Base-by-base conservation (phyloP, 1,284 basidiomycete species). In the Marasmius sp. region DNA sequence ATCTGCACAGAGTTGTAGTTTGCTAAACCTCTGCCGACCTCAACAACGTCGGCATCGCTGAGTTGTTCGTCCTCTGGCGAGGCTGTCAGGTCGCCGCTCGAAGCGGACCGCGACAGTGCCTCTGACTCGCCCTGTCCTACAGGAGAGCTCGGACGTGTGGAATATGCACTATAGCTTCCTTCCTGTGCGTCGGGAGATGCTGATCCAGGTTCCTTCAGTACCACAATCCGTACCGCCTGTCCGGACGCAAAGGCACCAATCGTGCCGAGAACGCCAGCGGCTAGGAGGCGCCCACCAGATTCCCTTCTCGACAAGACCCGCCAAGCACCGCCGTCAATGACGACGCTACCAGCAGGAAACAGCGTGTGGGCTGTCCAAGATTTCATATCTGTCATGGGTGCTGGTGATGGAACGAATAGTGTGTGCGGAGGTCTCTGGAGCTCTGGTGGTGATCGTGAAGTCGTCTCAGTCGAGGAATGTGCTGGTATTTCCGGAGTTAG, bases 1-100 rank as follows among this genome's bases (percentile, higher is more conserved):
- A 98, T 95, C 75, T 98, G 96, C 49, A 88, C 89, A 49, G 92
- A 97, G 71, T 97, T 98, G 73, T 98, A 99, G 76, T 97, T 98
- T 10, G 94, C 94, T 50, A 98, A 79, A 0, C 97, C 97, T 49
- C 96, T 85, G 0, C 96, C 97, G 34, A 99, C 93, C 73, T 98
- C 96, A 49, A 93, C 79, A 34, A 94, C 80, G 67, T 97, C 92
- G 79, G 80, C 84, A 45, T 88, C 87, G 3, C 67, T 76, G 49
- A 67, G 64, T 53, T 75, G 72, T 38, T 65, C 68, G 34, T 68
- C 65, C 47, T 72, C 72, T 10, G 6, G 66, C 51, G 72, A 71
- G 38, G 79, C 78, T 2, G 61, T 66, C 52, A 79, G 62, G 43
- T 75, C 74, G n/a, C 71, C 70, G 20, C 71, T 72, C 11, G 77